phyloP scores from a whole-genome alignment of 371 early-diverging fungal genomes.

The Mortierella sp. region DNA sequence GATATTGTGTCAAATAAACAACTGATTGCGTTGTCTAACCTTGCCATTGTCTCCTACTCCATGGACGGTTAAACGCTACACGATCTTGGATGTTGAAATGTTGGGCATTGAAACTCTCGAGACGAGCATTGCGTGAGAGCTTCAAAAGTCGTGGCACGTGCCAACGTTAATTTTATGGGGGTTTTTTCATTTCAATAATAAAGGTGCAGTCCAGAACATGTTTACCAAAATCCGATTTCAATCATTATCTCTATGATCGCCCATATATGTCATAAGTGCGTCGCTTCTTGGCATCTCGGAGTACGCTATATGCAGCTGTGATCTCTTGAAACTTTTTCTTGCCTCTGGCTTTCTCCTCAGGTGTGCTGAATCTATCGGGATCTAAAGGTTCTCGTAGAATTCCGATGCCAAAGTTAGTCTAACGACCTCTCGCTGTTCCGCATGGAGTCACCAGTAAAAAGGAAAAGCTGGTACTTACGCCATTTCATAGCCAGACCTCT shows the following conservation, averaged over 20 bases:
- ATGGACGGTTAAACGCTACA: background rate
- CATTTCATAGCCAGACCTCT: slow-evolving; percentile 62
- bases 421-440: background rate
- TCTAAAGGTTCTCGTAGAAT: slow-evolving; percentile 49
- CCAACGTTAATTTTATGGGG: too few relatives aligned
- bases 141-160: too few relatives aligned
- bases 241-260: background rate
- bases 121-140: too few relatives aligned
- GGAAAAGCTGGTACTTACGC: slow-evolving; percentile 33
- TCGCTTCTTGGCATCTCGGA: slow-evolving; percentile 61
- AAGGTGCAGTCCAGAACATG: too few relatives aligned
- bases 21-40: slow-evolving; percentile 5
- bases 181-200: too few relatives aligned
- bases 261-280: slow-evolving; percentile 36
- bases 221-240: background rate
- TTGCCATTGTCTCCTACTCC: slow-evolving; percentile 18
- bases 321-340: slow-evolving; percentile 69
- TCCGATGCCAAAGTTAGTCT: background rate
- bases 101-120: too few relatives aligned
- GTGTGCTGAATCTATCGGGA: slow-evolving; percentile 68
- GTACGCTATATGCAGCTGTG: slow-evolving; percentile 69
- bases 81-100: background rate
- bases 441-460: background rate
- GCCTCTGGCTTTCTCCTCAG: slow-evolving; percentile 64
- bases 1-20: background rate